Evolutionary conservation across 495 filamentous ascomycete genomes (phyloP).

Genomic region (Hypomontagnella monticulosa): DNA sequence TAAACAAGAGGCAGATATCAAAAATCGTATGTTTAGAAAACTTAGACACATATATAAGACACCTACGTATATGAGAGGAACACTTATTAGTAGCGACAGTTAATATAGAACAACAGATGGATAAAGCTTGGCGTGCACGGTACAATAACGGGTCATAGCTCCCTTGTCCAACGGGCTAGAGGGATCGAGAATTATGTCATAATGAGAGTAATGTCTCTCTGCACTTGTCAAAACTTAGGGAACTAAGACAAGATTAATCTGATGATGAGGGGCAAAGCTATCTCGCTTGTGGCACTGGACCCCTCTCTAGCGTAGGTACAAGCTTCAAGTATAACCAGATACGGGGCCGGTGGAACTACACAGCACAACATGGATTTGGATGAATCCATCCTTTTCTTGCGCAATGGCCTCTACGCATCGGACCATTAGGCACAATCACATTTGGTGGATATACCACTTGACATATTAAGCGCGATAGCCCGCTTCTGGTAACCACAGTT

Average conservation of each 20-base stretch:
- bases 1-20: background rate
- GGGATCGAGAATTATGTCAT: slow-evolving; percentile 33
- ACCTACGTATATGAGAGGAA: slow-evolving; percentile 3
- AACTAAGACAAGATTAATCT: slow-evolving; percentile 2
- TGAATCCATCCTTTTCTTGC: background rate
- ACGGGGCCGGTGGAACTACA: background rate
- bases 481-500: no score
- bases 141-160: slow-evolving; percentile 18
- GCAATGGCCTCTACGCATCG: background rate
- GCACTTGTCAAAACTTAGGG: background rate
- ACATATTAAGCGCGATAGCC: no score
- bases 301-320: background rate
- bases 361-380: no score
- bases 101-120: background rate
- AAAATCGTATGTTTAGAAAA: slow-evolving; percentile 16
- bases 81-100: background rate
- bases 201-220: background rate
- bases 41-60: slow-evolving; percentile 6
- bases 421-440: background rate
- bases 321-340: background rate
- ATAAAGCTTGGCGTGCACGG: background rate
- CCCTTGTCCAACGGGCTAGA: slow-evolving; percentile 5
- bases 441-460: no score
- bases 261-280: slow-evolving; percentile 6
- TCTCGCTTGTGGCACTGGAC: background rate